Conservation (phyloP, 2,329 filamentous ascomycete genomes). For the Paracoccidioides brasiliensis region DNA sequence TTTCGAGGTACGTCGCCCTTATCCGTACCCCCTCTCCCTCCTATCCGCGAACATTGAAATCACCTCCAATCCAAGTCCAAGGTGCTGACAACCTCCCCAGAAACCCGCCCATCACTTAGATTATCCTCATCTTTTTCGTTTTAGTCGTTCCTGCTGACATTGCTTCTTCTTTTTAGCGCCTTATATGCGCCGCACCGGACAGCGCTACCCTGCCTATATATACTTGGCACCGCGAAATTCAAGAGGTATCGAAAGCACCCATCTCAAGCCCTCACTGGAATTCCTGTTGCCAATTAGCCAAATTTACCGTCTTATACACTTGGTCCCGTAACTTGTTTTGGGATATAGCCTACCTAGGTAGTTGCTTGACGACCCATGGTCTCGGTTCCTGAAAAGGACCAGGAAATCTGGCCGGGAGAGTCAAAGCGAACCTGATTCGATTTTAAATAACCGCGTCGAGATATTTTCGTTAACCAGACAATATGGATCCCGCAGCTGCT, state of each 20-base stretch:
- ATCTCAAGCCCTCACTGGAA: neutral
- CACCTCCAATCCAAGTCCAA: neutral
- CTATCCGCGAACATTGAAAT: neutral
- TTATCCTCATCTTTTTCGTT: neutral
- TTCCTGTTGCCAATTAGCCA: neutral
- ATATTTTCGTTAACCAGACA: neutral
- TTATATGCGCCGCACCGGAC: no score
- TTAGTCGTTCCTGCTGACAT: neutral
- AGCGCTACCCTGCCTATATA: no score
- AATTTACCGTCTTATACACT: no score
- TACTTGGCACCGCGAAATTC: neutral
- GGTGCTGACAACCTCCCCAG: neutral
- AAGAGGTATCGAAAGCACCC: neutral
- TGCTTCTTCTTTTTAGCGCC: neutral
- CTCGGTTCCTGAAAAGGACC: constrained; percentile 8
- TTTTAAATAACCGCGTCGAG: neutral
- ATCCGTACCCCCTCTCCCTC: neutral
- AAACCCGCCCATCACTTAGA: neutral
- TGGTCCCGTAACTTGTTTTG: neutral
- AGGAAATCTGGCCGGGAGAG: constrained; percentile 10
- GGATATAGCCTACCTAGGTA: neutral
- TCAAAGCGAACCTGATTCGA: neutral
- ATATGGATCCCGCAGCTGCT: constrained; percentile 24
- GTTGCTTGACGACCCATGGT: constrained; percentile 8
- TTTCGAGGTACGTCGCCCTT: neutral